Percentiles rank a stretch among this genome's conserved stretches.
Conservation (phyloP, 1,139 yeast species). For the Scheffersomyces quercinus region DNA sequence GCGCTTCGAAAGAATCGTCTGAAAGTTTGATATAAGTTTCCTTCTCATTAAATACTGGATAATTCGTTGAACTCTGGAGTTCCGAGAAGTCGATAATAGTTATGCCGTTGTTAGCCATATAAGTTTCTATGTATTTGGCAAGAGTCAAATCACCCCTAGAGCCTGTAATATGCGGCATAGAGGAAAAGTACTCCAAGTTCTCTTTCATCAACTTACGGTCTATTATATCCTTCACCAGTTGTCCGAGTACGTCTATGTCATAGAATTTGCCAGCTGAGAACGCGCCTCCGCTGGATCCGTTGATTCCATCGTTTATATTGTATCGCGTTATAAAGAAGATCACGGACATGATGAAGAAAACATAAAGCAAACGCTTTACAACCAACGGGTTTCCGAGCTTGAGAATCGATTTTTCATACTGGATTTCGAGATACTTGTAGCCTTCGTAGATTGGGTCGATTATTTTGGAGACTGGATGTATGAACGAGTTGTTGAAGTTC, state of each 20-base stretch:
- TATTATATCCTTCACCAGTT: constrained; percentile 50
- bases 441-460: constrained; percentile 71
- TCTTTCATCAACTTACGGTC: constrained; percentile 63
- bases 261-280: constrained; percentile 62
- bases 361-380: constrained; percentile 73
- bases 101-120: constrained; percentile 59
- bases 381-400: constrained; percentile 84
- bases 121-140: constrained; percentile 61
- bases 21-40: constrained; percentile 33
- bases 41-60: constrained; percentile 29
- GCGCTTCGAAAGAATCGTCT: constrained; percentile 40
- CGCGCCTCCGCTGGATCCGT: constrained; percentile 42
- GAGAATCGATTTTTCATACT: constrained; percentile 58
- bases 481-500: constrained; percentile 45
- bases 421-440: constrained; percentile 43
- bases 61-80: constrained; percentile 60
- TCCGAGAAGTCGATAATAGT: constrained; percentile 50
- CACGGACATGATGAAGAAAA: constrained; percentile 57
- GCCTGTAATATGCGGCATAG: constrained; percentile 87
- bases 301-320: constrained; percentile 50
- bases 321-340: constrained; percentile 60
- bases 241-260: constrained; percentile 53
- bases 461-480: constrained; percentile 55
- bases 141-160: constrained; percentile 79
- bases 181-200: constrained; percentile 71